Conservation (phyloP, 1,284 basidiomycete species). For the Cryptococcus maquisensis region DNA sequence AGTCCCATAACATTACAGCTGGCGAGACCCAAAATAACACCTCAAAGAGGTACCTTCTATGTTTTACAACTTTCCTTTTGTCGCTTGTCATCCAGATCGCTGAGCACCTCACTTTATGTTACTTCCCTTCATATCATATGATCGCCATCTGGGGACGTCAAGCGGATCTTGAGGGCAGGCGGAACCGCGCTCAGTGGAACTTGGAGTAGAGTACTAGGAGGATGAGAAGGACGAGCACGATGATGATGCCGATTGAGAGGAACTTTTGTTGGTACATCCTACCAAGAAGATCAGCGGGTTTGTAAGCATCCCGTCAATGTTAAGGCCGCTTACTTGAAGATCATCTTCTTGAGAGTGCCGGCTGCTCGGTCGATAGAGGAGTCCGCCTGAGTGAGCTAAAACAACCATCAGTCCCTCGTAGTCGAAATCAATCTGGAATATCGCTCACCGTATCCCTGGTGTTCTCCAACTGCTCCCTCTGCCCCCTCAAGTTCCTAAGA, state of each 20-base stretch:
- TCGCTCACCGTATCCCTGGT: conserved; percentile 60
- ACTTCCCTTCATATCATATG: too few relatives aligned
- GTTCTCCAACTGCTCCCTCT: conserved; percentile 94
- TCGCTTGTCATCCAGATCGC: too few relatives aligned
- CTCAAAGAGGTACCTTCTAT: too few relatives aligned
- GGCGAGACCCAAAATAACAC: too few relatives aligned
- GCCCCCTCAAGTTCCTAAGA: conserved; percentile 73
- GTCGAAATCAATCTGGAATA: neutral
- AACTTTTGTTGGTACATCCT: conserved; percentile 52
- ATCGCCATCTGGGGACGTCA: too few relatives aligned
- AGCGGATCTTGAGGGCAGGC: neutral
- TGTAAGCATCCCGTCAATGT: neutral
- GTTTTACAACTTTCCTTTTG: too few relatives aligned
- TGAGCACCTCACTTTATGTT: too few relatives aligned
- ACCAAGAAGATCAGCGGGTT: conserved; percentile 3
- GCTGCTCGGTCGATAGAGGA: conserved; percentile 57
- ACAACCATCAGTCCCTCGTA: neutral
- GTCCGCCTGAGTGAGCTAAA: conserved; percentile 55
- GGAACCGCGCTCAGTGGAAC: conserved; percentile 13
- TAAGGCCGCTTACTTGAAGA: conserved; percentile 53
- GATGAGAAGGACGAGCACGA: conserved; percentile 48
- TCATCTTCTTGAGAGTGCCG: conserved; percentile 59
- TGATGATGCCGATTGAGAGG: conserved; percentile 49
- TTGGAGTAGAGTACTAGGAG: conserved; percentile 50
- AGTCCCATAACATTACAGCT: too few relatives aligned